phyloP scores from a whole-genome alignment of 495 filamentous ascomycete species.

The Cercophora sp. region DNA sequence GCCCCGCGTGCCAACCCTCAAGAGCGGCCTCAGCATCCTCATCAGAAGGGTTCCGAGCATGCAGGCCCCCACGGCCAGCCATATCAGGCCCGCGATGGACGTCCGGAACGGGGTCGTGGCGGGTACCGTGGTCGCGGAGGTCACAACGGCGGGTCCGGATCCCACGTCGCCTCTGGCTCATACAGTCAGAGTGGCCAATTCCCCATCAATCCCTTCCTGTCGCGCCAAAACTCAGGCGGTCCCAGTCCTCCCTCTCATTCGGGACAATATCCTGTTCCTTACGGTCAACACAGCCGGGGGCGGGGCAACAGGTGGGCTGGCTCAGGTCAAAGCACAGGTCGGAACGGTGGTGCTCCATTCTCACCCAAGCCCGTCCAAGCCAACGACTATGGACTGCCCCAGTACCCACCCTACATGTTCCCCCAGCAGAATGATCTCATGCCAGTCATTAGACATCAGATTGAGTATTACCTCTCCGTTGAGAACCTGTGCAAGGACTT shows the following conservation, averaged over 20 bases:
- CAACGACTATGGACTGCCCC: constrained; percentile 17
- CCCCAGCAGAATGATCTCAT: constrained; percentile 19
- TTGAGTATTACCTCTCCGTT: constrained; percentile 96
- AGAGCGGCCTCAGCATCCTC: constrained; percentile 17
- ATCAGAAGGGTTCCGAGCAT: constrained; percentile 27
- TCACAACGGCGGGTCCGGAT: constrained; percentile 15
- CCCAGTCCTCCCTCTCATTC: constrained; percentile 22
- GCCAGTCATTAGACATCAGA: constrained; percentile 50
- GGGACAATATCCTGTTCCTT: constrained; percentile 20
- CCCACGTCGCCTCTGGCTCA: constrained; percentile 13
- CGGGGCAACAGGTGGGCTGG: constrained; percentile 24
- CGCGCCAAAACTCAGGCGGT: constrained; percentile 20
- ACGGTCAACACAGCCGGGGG: constrained; percentile 19
- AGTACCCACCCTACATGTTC: constrained; percentile 19
- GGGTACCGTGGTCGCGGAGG: constrained; percentile 38
- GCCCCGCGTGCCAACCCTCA: constrained; percentile 6
- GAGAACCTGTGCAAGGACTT: constrained; percentile 95
- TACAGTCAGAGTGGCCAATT: constrained; percentile 26
- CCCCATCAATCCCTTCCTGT: constrained; percentile 17
- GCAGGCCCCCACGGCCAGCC: constrained; percentile 19
- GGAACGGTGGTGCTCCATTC: constrained; percentile 17
- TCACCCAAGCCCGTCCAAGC: constrained; percentile 16
- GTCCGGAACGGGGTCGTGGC: constrained; percentile 36
- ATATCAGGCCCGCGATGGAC: constrained; percentile 32
- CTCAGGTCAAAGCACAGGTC: constrained; percentile 13